Conservation (phyloP, 768 basidiomycete species). For the Psilocybe cubensis region DNA sequence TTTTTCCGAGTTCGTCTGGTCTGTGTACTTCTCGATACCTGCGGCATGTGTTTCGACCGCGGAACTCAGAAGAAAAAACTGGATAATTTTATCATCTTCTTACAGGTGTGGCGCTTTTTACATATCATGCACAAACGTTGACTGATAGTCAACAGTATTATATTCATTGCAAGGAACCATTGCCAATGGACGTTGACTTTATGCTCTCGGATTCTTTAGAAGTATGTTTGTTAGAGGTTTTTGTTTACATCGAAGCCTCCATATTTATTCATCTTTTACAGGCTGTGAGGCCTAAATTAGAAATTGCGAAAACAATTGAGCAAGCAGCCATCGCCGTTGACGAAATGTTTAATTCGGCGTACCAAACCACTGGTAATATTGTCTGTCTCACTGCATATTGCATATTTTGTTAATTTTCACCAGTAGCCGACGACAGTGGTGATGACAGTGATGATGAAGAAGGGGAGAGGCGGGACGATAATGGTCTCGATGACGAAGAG, state of each 20-base stretch:
- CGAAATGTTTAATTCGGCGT: conserved; percentile 77
- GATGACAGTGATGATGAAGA: conserved; percentile 73
- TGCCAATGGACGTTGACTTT: conserved; percentile 99
- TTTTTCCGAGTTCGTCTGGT: conserved; percentile 93
- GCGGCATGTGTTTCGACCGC: conserved; percentile 97
- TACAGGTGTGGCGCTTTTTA: conserved; percentile 65
- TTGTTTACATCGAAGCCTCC: background rate
- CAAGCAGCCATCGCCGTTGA: conserved; percentile 90
- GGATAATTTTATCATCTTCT: conserved; percentile 90
- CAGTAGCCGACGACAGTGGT: conserved; percentile 47
- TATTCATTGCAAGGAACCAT: conserved; percentile 80
- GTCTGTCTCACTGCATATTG: background rate
- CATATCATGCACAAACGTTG: background rate
- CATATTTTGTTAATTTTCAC: background rate
- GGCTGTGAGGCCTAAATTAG: conserved; percentile 87
- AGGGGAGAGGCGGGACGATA: conserved; percentile 45
- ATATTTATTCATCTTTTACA: conserved; percentile 29
- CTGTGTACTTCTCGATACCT: conserved; percentile 92
- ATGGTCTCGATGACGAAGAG: conserved; percentile 55
- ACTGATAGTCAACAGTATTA: conserved; percentile 61
- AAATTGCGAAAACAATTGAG: conserved; percentile 72
- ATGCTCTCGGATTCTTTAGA: conserved; percentile 96
- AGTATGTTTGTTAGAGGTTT: conserved; percentile 47
- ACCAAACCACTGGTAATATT: conserved; percentile 57
- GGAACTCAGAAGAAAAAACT: conserved; percentile 92